Base-by-base conservation (phyloP, 2,329 filamentous ascomycete species). In the Periglandula ipomoeae region DNA sequence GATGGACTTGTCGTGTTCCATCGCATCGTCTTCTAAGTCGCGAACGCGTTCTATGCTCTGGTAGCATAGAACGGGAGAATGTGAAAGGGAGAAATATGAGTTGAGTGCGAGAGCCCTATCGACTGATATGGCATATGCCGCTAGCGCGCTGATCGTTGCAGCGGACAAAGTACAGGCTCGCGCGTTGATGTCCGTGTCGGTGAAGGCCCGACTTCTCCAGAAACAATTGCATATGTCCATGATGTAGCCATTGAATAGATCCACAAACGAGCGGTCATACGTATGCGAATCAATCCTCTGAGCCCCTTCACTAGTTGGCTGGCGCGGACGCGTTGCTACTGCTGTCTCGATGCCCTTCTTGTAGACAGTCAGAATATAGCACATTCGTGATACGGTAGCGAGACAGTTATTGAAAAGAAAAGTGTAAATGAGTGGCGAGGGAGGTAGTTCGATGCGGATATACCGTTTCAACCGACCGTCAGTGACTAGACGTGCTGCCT, bases 141-240 rank as follows among this genome's bases (percentile, higher is more conserved):
- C 64, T 34, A 83, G 65, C 2, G 59, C 58, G 8, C 66, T 58
- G 13, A 77, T 67, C 1, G 81, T 69, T 0, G 66, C 52, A 10
- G 59, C 58, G 13, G 75, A 62, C 6, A 79, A 55, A 50, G 75
- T 65, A 56, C 78, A 81, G 8, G 78, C 80, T 47, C 74, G 71
- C 2, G 79, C 73, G 57, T 82, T 82, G n/a, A 75, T 68, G 54
- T 91, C 86, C 2, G 71, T 70, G 11, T 69, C 69, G 50, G 79
- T 79, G 51, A 94, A 84, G 1, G 84, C 88, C 11, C 83, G 79
- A 20, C 79, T 78, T 8, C 87, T 79, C 88, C 88, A 94, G 42
- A 93, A 64, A 45, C 86, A 81, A 61, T 94, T 94, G 70, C 87
- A 90, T 27, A 89, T 76, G 61, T 95, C 89, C 81, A 93, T 90